Conservation (phyloP, 768 basidiomycete species). For the Boletus pseudopeckii region DNA sequence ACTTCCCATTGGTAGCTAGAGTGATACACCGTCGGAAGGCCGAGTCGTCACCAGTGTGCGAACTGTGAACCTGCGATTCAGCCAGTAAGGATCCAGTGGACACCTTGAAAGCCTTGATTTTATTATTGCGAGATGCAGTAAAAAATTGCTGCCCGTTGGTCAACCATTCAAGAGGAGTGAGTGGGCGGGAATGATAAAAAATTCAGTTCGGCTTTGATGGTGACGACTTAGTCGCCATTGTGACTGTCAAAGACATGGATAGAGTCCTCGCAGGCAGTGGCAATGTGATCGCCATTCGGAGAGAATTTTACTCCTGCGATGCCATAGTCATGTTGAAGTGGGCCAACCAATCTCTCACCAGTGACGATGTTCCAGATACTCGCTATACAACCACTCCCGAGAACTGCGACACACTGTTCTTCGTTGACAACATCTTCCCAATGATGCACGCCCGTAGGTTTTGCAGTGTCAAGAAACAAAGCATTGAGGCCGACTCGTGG, state of each 20-base stretch:
- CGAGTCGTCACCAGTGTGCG: too few relatives aligned
- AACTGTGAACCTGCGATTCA: background rate
- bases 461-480: background rate
- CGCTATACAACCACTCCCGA: too few relatives aligned
- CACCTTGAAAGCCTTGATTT: background rate
- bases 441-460: background rate
- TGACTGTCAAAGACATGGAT: background rate
- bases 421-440: background rate
- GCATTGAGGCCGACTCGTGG: background rate
- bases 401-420: background rate
- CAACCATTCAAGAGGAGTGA: background rate
- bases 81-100: background rate
- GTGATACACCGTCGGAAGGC: background rate
- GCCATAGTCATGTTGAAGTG: background rate
- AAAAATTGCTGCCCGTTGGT: background rate
- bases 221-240: background rate
- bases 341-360: background rate
- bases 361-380: background rate
- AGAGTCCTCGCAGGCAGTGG: background rate
- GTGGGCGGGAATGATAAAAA: background rate
- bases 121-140: background rate
- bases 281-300: background rate
- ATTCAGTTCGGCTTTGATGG: background rate
- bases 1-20: background rate
- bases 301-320: background rate